Evolutionary conservation across 257 asterid species (phyloP), one percentile per base, ranked within the genome.

Genomic region (Rubia yunnanensis): DNA sequence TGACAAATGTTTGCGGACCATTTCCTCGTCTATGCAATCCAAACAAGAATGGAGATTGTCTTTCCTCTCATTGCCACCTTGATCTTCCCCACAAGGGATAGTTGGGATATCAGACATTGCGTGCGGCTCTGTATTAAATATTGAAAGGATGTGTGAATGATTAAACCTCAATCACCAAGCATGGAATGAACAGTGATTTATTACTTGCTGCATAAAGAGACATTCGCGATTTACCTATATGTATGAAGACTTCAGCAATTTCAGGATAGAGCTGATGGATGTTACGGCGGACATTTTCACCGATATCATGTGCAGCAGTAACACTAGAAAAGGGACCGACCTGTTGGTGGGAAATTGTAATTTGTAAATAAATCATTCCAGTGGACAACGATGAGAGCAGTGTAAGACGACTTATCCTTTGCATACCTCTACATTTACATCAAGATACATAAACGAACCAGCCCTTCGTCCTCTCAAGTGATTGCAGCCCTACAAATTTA

Each of bases 261-360:
- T 86, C 92, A 27, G 92, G 95, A 77, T 87, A 88, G 74, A 78
- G 77, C 71, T 64, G 84, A 71, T 90, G 97, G 65, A 92, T 83
- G 72, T 75, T 83, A 70, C 46, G 79, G 55, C 89, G 86, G 53
- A 92, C 97, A 73, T 79, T 80, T 76, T 89, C 95, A 57, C 91
- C 99, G 60, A 92, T 64, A 64, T 86, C 97, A 73, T 92, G 91
- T 17, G 96, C 99, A 76, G 87, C 96, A 77, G 96, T 92, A 55
- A 89, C 94, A 76, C 97, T 92, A 66, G 95, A 87, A 74, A 89
- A 92, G 14, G 99, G 99, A 67, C 89, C 96, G 17, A 92, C 99
- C 97, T 92, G 76, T 75, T 76, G 0, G 66, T 58, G 17, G 22
- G 72, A 69, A 30, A 32, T 70, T 28, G 10, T 26, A 38, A 13